Conservation (phyloP, 495 filamentous ascomycete species). For the Clavariopsis aquatica region DNA sequence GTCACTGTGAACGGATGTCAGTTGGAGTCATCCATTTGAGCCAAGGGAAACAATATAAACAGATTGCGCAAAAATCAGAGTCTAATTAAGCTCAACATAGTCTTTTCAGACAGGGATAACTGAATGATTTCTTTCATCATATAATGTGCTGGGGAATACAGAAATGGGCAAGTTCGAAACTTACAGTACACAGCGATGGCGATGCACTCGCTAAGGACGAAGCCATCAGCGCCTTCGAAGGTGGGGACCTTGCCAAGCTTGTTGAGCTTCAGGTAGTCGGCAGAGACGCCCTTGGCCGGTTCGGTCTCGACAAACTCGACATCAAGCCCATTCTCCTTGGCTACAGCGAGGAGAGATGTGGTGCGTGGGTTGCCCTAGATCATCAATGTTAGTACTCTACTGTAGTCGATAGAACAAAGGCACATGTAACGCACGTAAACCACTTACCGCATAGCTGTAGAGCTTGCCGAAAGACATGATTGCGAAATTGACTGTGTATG, state of each 20-base stretch:
- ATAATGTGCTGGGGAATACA: constrained; percentile 18
- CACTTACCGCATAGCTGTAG: constrained; percentile 78
- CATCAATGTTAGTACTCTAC: constrained; percentile 35
- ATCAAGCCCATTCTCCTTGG: constrained; percentile 92
- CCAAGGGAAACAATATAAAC: constrained; percentile 47
- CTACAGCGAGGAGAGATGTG: constrained; percentile 82
- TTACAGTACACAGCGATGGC: constrained; percentile 97
- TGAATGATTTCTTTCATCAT: constrained; percentile 81
- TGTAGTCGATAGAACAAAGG: neutral
- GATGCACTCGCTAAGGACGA: constrained; percentile 81
- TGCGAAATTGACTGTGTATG: constrained; percentile 34
- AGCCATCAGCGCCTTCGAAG: constrained; percentile 92
- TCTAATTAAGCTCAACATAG: constrained; percentile 71
- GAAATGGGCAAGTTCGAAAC: constrained; percentile 47
- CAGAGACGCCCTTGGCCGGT: constrained; percentile 57
- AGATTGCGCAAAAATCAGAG: constrained; percentile 55
- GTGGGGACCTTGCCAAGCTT: constrained; percentile 86
- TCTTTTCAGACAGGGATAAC: constrained; percentile 99
- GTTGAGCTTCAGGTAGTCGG: constrained; percentile 82
- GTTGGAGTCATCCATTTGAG: constrained; percentile 38
- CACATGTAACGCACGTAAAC: constrained; percentile 20
- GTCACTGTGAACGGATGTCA: constrained; percentile 64
- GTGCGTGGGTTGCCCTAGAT: constrained; percentile 83
- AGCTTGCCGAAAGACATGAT: constrained; percentile 96
- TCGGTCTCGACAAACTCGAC: constrained; percentile 77